Evolutionary conservation across 2,329 filamentous ascomycete genomes (phyloP), one percentile per base, ranked within the genome.

Genomic region (Cytospora chrysosperma): DNA sequence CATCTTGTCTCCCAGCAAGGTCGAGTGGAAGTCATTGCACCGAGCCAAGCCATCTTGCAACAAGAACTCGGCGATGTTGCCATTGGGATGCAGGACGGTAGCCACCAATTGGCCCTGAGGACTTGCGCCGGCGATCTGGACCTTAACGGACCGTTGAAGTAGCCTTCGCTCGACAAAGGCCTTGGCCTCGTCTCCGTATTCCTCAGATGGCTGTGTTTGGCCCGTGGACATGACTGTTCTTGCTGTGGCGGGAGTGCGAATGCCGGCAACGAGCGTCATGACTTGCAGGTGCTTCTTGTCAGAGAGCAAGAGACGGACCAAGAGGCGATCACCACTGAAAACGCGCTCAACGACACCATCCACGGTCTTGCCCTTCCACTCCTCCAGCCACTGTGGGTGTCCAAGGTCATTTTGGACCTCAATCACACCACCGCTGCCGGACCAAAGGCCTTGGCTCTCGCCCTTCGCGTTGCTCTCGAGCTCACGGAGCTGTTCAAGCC

Each of bases 21-120:
- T 96, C 0, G 94, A 96, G 79, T 99, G 95, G 77, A 95, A 93
- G 76, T 99, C 95, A 68, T 93, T 93, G 80, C 94, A 98, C 72
- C 92, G 86, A 49, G 94, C 95, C 62, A 98, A 82, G 70, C 95
- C 95, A 59, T 93, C 91, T 71, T 94, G 88, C 52, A 99, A 86
- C 51, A 99, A 77, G 76, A 96, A 96, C 68, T 91, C 92, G 67
- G 93, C 92, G 75, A 99, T 96, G 77, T 93, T 97, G 67, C 95
- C 95, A 65, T 89, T 87, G 30, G 93, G 93, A 78, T 99, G 95
- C 68, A 93, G 83, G 51, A 99, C 84, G 56, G 88, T 87, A 62
- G 91, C 95, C 61, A 99, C 88, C n/a, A 99, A 84, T 73, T 97
- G 91, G 64, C 91, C 91, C 76, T 97, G 94, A 1, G 92, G 92